Evolutionary conservation across 495 filamentous ascomycete species (phyloP), one percentile per base, ranked within the genome.

Genomic region (Penicillium subrubescens): DNA sequence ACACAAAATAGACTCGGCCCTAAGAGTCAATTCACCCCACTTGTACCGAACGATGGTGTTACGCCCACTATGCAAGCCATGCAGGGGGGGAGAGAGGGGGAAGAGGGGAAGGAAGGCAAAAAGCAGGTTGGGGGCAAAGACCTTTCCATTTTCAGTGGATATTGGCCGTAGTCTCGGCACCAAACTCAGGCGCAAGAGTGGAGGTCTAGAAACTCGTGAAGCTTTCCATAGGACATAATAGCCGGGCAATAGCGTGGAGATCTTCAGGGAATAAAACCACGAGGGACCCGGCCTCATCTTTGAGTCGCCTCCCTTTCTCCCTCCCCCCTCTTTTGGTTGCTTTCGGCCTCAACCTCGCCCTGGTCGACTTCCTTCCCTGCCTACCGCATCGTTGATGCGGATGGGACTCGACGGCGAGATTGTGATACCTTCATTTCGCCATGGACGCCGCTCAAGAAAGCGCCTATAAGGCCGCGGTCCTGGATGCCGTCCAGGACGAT

Each of bases 241-340:
- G 55, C 53, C 64, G 63, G 59, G 33, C 31, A 33, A 44, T 56
- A 25, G 53, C 34, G 60, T 61, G 57, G 63, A 17, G 67, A 67
- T 67, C 59, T 61, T 56, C 52, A 62, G 57, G 23, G 60, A 57
- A 69, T 65, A 67, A 61, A 70, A 66, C 52, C 58, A 58, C 39
- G 67, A 69, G 59, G 64, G 23, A 19, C 56, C 46, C 29, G 52
- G 23, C 46, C 55, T 11, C 56, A 31, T 34, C 5, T 17, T 41
- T 21, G 35, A 29, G 35, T 44, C 8, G 27, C 31, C 23, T n/a
- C 8, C 8, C 14, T 15, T 15, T 63, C 25, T 21, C 51, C 60
- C 50, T 51, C 59, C 31, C 31, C 59, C 31, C 31, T 33, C 31
- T 8, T 55, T 44, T 52, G 37, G 59, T 14, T 29, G 25, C 29